Conservation (phyloP, 2,329 filamentous ascomycete genomes). For the Hyphodiscus sp. region DNA sequence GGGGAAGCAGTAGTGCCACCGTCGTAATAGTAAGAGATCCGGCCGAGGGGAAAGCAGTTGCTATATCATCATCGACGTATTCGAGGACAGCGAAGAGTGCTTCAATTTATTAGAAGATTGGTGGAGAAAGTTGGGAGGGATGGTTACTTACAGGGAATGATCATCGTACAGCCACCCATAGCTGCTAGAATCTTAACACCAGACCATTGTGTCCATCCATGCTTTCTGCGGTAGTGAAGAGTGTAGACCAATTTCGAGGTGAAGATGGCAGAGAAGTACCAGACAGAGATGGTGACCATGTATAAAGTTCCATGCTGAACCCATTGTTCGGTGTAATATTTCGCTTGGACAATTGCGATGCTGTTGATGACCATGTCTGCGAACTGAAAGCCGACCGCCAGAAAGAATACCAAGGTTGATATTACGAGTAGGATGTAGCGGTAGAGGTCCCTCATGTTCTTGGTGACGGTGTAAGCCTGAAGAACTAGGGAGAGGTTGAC, state of each 20-base stretch:
- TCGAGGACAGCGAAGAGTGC: conserved; percentile 55
- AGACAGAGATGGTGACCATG: conserved; percentile 48
- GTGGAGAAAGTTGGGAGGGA: not conserved
- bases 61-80: conserved; percentile 34
- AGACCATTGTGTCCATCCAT: conserved; percentile 55
- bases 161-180: conserved; percentile 61
- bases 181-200: conserved; percentile 62
- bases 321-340: conserved; percentile 29
- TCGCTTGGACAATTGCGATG: conserved; percentile 15
- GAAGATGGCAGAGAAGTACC: conserved; percentile 57
- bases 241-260: conserved; percentile 53
- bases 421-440: conserved; percentile 39
- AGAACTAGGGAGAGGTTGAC: conserved; percentile 54
- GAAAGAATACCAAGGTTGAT: conserved; percentile 42
- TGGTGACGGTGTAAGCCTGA: conserved; percentile 57
- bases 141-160: conserved; percentile 51
- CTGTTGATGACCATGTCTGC: conserved; percentile 43
- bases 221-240: conserved; percentile 45
- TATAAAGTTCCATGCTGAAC: conserved; percentile 42
- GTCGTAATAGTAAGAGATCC: conserved; percentile 49
- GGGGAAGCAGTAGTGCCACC: conserved; percentile 56
- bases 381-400: conserved; percentile 48
- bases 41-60: conserved; percentile 42
- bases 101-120: conserved; percentile 28
- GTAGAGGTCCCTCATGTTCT: conserved; percentile 34